Evolutionary conservation across 345 rosid genomes (phyloP).

Genomic region (Lepidium africanum): DNA sequence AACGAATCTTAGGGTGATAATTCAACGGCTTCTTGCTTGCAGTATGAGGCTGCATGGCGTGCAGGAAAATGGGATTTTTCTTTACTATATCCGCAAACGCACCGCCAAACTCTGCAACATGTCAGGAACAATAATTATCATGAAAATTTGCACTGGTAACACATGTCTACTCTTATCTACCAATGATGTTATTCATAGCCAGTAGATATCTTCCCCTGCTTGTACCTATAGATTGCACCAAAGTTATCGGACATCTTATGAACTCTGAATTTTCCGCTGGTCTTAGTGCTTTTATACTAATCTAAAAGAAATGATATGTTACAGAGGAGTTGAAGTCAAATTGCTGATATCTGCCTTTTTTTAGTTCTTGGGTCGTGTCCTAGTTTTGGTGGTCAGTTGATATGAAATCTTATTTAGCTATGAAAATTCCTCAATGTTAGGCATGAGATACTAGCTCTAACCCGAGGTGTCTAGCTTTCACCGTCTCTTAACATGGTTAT

Average conservation of each 20-base stretch:
- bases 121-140: slow-evolving; percentile 52
- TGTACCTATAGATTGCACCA: slow-evolving; percentile 16
- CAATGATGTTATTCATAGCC: slow-evolving; percentile 5
- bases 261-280: background rate
- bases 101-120: slow-evolving; percentile 36
- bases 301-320: background rate
- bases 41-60: slow-evolving; percentile 99
- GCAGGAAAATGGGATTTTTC: slow-evolving; percentile 97
- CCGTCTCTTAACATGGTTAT: slow-evolving; percentile 14
- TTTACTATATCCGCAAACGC: slow-evolving; percentile 41
- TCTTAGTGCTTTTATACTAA: background rate
- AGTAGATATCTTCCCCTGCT: background rate
- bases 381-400: slow-evolving; percentile 1
- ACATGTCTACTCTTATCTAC: background rate
- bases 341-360: background rate
- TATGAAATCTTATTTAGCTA: background rate
- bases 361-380: background rate
- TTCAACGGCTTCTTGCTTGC: slow-evolving; percentile 28
- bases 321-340: slow-evolving; percentile 2
- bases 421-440: background rate
- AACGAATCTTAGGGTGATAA: background rate
- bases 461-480: background rate
- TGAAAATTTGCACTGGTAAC: slow-evolving; percentile 79
- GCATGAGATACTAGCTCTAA: background rate
- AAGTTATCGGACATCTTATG: background rate